Evolutionary conservation across 2,329 filamentous ascomycete species (phyloP).

Genomic region (Coniella vitis): DNA sequence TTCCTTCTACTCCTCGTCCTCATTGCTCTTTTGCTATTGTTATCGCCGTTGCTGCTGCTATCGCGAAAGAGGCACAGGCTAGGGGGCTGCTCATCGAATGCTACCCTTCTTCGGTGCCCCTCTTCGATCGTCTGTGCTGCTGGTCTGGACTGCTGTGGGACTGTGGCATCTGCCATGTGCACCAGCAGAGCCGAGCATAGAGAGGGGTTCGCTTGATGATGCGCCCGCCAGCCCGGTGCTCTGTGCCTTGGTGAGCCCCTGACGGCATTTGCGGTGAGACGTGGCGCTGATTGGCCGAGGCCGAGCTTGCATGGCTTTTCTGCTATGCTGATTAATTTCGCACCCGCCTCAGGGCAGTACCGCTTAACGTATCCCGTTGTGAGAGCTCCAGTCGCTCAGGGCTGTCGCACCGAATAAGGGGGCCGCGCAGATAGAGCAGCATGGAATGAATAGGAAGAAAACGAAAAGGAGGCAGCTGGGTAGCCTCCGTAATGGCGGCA

Average conservation of each 20-base stretch:
- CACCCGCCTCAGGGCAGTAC: background rate
- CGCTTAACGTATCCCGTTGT: background rate
- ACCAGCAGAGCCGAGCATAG: background rate
- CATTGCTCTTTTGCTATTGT: no score
- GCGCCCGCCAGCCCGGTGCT: background rate
- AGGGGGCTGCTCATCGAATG: no score
- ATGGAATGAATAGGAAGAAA: background rate
- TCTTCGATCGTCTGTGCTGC: background rate
- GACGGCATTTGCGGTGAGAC: slow-evolving; percentile 8
- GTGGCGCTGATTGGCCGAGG: slow-evolving; percentile 1
- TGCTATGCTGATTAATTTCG: slow-evolving; percentile 3
- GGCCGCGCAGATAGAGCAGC: background rate
- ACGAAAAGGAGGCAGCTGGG: no score
- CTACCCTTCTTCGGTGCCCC: no score
- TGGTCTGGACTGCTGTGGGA: slow-evolving; percentile 1
- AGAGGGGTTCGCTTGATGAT: background rate
- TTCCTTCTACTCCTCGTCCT: no score
- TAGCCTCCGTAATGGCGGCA: no score
- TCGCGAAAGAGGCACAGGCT: no score
- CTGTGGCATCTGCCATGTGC: background rate
- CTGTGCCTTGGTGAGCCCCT: slow-evolving; percentile 5
- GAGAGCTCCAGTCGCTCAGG: no score
- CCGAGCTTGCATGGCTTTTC: background rate
- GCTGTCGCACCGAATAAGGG: background rate
- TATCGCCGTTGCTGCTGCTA: no score